Conservation (phyloP, 371 early-diverging fungal genomes). For the Rhizoclosmatium hyalinum region DNA sequence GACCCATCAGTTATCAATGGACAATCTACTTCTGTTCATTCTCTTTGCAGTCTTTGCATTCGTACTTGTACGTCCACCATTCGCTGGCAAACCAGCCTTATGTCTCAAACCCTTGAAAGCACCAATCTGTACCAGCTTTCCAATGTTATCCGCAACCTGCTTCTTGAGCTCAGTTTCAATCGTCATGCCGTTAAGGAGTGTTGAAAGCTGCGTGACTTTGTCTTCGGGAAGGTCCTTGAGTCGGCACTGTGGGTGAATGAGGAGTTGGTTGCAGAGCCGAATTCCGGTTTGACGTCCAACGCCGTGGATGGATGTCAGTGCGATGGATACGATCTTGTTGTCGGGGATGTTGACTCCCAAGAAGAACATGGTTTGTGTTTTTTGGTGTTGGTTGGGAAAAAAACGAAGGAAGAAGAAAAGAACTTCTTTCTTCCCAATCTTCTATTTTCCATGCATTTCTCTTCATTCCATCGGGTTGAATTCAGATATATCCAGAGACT, state of each 20-base stretch:
- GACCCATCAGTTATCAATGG: background rate
- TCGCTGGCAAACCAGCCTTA: slow-evolving; percentile 86
- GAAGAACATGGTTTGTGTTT: slow-evolving; percentile 33
- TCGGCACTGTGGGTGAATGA: slow-evolving; percentile 56
- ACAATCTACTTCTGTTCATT: slow-evolving; percentile 64
- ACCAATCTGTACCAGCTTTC: slow-evolving; percentile 81
- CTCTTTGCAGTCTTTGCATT: slow-evolving; percentile 89
- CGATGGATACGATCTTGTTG: slow-evolving; percentile 64
- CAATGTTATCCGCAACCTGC: slow-evolving; percentile 79
- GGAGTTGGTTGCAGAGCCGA: slow-evolving; percentile 69
- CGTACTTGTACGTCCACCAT: slow-evolving; percentile 87
- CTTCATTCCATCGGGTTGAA: slow-evolving; percentile 14
- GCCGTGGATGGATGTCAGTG: slow-evolving; percentile 90
- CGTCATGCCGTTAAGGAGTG: slow-evolving; percentile 84
- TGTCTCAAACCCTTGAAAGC: slow-evolving; percentile 87
- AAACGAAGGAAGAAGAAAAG: too few species aligned
- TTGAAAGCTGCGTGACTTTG: slow-evolving; percentile 85
- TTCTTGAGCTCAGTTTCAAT: slow-evolving; percentile 89
- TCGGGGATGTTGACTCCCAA: slow-evolving; percentile 36
- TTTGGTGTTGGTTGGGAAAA: background rate
- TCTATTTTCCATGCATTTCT: background rate
- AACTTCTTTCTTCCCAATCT: background rate
- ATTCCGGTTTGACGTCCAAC: slow-evolving; percentile 82
- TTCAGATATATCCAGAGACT: background rate
- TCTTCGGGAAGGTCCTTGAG: slow-evolving; percentile 85